These are phyloP conservation scores for Talaromyces atroroseus DNA, from an alignment of 2,329 filamentous ascomycete species.

Conservation along the genomic window DNA sequence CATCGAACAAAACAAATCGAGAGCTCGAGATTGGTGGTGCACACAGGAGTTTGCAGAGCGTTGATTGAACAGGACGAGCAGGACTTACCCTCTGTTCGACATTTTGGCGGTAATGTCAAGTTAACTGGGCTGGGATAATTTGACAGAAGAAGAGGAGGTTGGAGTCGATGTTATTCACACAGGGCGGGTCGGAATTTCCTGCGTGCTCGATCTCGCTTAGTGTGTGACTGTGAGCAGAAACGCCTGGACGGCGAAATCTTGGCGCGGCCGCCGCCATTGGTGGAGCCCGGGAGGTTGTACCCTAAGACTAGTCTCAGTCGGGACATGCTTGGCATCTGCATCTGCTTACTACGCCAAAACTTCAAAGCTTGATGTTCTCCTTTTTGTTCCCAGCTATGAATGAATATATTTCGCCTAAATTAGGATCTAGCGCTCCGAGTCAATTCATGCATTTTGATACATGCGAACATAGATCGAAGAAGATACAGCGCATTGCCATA, in stretches of 20 bases:
- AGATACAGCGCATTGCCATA: conserved; percentile 12
- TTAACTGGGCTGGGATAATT: conserved; percentile 27
- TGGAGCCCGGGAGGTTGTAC: conserved; percentile 16
- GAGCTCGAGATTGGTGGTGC: background rate
- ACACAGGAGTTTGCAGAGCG: background rate
- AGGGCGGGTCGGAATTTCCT: conserved; percentile 28
- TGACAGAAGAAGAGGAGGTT: conserved; percentile 29
- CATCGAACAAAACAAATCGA: background rate
- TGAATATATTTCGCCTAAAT: background rate
- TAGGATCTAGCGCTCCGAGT: background rate
- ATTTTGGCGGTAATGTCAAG: conserved; percentile 43
- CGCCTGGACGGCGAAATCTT: conserved; percentile 35
- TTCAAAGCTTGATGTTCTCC: no score
- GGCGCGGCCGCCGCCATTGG: conserved; percentile 27
- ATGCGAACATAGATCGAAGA: conserved; percentile 13
- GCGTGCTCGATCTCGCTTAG: conserved; percentile 37
- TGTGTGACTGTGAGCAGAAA: conserved; percentile 20
- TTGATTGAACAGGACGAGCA: background rate
- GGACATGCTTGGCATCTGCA: conserved; percentile 5
- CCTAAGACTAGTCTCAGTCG: conserved; percentile 33
- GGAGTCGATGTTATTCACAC: conserved; percentile 22
- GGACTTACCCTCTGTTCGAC: conserved; percentile 48
- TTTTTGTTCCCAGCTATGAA: background rate
- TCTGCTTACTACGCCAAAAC: no score
- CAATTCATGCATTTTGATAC: conserved; percentile 10